A percentile compares a stretch with the other conserved stretches of the same genome.
Conservation (phyloP, 768 basidiomycete species). For the Boletus barrowsii region DNA sequence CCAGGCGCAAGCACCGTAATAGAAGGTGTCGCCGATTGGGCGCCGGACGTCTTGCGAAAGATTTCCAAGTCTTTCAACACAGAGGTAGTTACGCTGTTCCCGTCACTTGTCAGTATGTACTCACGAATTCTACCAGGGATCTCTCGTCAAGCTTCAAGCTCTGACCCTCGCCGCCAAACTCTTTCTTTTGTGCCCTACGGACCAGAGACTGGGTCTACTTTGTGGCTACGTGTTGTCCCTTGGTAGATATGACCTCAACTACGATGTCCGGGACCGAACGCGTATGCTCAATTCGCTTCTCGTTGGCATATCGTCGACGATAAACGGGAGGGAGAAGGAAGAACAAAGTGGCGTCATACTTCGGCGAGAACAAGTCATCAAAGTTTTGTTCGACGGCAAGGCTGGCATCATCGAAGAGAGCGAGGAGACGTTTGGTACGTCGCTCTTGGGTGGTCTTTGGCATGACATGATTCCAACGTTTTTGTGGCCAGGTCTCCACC, state of each 20-base stretch:
- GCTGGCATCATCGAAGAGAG: slow-evolving; percentile 39
- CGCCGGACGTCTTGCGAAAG: slow-evolving; percentile 86
- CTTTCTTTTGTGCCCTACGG: slow-evolving; percentile 60
- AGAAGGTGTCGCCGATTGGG: slow-evolving; percentile 71
- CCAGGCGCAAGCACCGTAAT: slow-evolving; percentile 35
- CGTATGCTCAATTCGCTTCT: slow-evolving; percentile 76
- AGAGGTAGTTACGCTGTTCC: slow-evolving; percentile 51
- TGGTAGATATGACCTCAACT: slow-evolving; percentile 84
- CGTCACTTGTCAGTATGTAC: background rate
- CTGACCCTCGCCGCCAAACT: slow-evolving; percentile 87
- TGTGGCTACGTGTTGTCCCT: slow-evolving; percentile 74
- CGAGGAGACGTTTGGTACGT: slow-evolving; percentile 36
- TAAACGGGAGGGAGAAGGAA: slow-evolving; percentile 37
- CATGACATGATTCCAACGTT: slow-evolving; percentile 2
- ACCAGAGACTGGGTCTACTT: slow-evolving; percentile 50
- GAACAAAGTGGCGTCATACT: slow-evolving; percentile 71
- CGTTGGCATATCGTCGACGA: slow-evolving; percentile 45
- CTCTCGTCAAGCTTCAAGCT: slow-evolving; percentile 76
- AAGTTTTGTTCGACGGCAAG: slow-evolving; percentile 81
- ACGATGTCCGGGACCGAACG: slow-evolving; percentile 88
- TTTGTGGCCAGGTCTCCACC: slow-evolving; percentile 33
- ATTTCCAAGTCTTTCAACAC: slow-evolving; percentile 64
- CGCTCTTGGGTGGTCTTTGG: background rate
- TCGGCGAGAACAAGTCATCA: slow-evolving; percentile 74
- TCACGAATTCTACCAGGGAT: slow-evolving; percentile 37